phyloP scores from a whole-genome alignment of 2,329 filamentous ascomycete genomes.

The Alternaria incomplexa region DNA sequence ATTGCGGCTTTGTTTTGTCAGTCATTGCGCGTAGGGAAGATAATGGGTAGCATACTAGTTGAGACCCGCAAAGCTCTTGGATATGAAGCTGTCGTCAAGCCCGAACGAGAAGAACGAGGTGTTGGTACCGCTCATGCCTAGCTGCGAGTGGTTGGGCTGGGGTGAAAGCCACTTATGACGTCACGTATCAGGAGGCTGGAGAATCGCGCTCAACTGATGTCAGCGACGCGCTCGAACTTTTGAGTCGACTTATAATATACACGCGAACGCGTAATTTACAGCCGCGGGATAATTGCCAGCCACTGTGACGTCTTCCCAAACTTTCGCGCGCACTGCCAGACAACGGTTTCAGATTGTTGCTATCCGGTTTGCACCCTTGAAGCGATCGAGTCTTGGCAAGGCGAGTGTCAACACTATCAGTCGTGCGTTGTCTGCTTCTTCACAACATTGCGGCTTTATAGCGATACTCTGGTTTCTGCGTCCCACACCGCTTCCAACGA shows the following conservation, averaged over 20 bases:
- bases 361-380: constrained; percentile 41
- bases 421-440: constrained; percentile 8
- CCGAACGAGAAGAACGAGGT: constrained; percentile 46
- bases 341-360: not conserved
- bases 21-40: not conserved
- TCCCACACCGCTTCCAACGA: constrained; percentile 4
- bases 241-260: not conserved
- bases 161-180: constrained; percentile 31
- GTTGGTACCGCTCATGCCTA: constrained; percentile 32
- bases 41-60: constrained; percentile 31
- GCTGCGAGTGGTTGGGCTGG: constrained; percentile 40
- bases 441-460: constrained; percentile 5
- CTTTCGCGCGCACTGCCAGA: not conserved
- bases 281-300: not conserved
- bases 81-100: constrained; percentile 41
- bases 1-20: constrained; percentile 30
- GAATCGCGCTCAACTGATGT: not conserved
- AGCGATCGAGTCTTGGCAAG: constrained; percentile 38
- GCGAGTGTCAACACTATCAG: constrained; percentile 13
- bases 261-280: not conserved
- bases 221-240: not conserved
- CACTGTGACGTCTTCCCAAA: not conserved
- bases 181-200: constrained; percentile 19
- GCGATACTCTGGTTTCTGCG: not conserved
- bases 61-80: constrained; percentile 38